These are phyloP conservation scores for Musa beccarii DNA, from an alignment of 176 grass and related monocot species.

Conservation along the genomic window DNA sequence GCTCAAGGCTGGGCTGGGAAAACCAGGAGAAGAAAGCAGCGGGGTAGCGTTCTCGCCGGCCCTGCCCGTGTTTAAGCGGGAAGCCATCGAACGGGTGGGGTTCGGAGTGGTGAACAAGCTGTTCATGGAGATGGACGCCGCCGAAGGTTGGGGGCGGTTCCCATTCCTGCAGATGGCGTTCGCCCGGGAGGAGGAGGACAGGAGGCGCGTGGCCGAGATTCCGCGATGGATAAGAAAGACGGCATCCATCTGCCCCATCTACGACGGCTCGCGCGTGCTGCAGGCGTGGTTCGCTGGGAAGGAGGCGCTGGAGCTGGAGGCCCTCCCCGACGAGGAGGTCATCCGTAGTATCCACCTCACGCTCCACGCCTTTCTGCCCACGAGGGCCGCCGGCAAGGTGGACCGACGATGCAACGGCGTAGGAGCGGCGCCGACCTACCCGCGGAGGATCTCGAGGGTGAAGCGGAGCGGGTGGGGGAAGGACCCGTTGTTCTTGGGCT, in stretches of 20 bases:
- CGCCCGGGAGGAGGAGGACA: background rate
- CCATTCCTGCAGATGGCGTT: conserved; percentile 52
- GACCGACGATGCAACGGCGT: too few species aligned
- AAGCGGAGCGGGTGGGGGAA: conserved; percentile 58
- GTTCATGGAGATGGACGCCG: conserved; percentile 54
- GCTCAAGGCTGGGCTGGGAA: conserved; percentile 50
- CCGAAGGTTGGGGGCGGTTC: conserved; percentile 10
- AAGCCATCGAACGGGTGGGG: conserved; percentile 52
- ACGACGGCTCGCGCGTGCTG: conserved; percentile 41
- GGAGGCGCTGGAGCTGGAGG: conserved; percentile 69
- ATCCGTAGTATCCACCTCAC: conserved; percentile 35
- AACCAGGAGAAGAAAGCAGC: conserved; percentile 6
- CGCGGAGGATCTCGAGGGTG: conserved; percentile 34
- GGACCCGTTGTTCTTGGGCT: conserved; percentile 67
- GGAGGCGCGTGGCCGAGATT: conserved; percentile 27
- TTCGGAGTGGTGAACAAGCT: conserved; percentile 77
- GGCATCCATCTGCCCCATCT: conserved; percentile 53
- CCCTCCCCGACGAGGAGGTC: conserved; percentile 52
- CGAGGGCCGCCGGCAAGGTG: background rate
- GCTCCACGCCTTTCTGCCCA: conserved; percentile 32
- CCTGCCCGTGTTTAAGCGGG: conserved; percentile 60
- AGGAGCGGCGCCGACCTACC: background rate
- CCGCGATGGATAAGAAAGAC: conserved; percentile 81
- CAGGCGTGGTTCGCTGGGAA: conserved; percentile 75
- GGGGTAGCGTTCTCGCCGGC: conserved; percentile 57